Evolutionary conservation across 2,329 filamentous ascomycete species (phyloP).

Genomic region (Polytolypa hystricis): DNA sequence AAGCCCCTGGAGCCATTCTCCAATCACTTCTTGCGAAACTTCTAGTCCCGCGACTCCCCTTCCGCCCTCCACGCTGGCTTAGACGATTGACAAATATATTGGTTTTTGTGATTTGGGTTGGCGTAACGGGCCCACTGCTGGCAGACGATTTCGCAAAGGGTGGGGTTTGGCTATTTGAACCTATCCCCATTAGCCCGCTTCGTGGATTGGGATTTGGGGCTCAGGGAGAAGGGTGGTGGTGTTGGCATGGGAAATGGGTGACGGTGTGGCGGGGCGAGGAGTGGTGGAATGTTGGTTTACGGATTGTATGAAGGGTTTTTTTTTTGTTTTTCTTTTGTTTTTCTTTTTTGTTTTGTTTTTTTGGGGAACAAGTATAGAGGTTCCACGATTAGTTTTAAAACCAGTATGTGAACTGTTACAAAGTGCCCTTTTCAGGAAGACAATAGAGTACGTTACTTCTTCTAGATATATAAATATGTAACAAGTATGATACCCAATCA

Average conservation of each 20-base stretch:
- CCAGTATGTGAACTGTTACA: too few species aligned
- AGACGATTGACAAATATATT: slow-evolving; percentile 48
- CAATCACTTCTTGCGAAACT: slow-evolving; percentile 40
- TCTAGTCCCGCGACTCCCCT: slow-evolving; percentile 25
- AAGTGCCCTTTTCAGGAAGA: too few species aligned
- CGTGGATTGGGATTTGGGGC: slow-evolving; percentile 54
- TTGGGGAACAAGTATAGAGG: too few species aligned
- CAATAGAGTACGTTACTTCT: too few species aligned
- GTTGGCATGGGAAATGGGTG: slow-evolving; percentile 49
- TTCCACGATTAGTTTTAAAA: too few species aligned
- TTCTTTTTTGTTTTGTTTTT: too few species aligned
- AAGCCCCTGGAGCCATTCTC: slow-evolving; percentile 53
- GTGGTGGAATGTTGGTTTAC: slow-evolving; percentile 53
- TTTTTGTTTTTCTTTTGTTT: too few species aligned
- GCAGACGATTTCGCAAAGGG: slow-evolving; percentile 63
- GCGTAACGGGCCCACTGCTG: slow-evolving; percentile 53
- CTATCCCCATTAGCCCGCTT: slow-evolving; percentile 64
- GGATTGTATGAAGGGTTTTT: slow-evolving; percentile 17
- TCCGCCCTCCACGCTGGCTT: slow-evolving; percentile 34
- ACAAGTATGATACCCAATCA: background rate
- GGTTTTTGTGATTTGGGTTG: slow-evolving; percentile 57
- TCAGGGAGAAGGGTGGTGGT: slow-evolving; percentile 53
- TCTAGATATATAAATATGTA: background rate
- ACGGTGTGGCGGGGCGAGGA: slow-evolving; percentile 48
- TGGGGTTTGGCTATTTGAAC: slow-evolving; percentile 72